These are phyloP conservation scores for Ceratocystis variospora DNA, from an alignment of 2,329 filamentous ascomycete species.

Conservation along the genomic window DNA sequence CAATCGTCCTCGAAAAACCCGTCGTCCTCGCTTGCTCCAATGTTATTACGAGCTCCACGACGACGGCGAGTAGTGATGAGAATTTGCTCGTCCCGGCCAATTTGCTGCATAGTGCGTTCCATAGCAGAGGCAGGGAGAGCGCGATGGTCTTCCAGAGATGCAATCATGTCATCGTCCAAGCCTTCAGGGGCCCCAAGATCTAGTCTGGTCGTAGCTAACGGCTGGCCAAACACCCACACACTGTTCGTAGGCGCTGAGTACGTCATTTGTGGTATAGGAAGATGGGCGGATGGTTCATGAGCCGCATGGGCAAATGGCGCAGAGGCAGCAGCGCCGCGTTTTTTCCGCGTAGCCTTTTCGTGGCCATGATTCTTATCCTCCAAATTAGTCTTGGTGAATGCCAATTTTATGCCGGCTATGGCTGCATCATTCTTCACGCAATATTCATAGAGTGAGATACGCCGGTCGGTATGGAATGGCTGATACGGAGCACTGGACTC, in stretches of 20 bases:
- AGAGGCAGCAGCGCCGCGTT: conserved; percentile 14
- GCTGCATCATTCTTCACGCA: not conserved
- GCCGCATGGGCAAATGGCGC: too few species aligned
- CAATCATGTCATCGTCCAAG: conserved; percentile 40
- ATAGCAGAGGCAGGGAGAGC: conserved; percentile 50
- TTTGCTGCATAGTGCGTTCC: conserved; percentile 46
- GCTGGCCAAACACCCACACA: conserved; percentile 48
- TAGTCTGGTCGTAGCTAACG: conserved; percentile 37
- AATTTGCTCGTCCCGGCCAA: conserved; percentile 57
- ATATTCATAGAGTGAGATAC: conserved; percentile 68
- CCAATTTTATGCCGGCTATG: not conserved
- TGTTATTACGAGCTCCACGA: conserved; percentile 36
- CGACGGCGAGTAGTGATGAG: conserved; percentile 68
- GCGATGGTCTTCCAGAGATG: conserved; percentile 40
- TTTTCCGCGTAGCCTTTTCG: conserved; percentile 25
- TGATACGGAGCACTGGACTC: conserved; percentile 93
- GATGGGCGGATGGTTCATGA: not conserved
- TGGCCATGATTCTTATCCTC: conserved; percentile 32
- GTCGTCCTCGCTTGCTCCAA: conserved; percentile 33
- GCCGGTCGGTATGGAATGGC: conserved; percentile 82
- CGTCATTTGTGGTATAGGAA: not conserved
- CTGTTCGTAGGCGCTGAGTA: not conserved
- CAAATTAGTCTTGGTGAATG: conserved; percentile 27
- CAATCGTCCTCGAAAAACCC: conserved; percentile 89
- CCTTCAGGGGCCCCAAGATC: conserved; percentile 36